phyloP scores from a whole-genome alignment of 2,329 filamentous ascomycete species.

The Didymella lethalis region DNA sequence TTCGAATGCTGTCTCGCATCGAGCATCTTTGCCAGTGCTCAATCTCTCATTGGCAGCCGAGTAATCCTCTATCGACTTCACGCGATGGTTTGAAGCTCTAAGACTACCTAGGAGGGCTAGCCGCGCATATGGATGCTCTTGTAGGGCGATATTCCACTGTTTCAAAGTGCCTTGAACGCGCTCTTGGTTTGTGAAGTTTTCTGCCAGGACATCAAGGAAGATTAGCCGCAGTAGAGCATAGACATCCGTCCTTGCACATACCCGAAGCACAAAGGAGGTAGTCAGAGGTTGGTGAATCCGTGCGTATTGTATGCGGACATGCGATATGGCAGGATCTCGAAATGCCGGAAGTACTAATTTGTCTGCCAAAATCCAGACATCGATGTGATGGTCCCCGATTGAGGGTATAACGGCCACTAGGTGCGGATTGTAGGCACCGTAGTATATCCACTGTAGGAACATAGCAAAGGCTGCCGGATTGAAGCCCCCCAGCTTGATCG shows the following conservation, averaged over 20 bases:
- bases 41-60: background rate
- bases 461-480: background rate
- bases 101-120: background rate
- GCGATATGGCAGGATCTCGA: background rate
- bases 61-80: background rate
- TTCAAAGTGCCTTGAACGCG: background rate
- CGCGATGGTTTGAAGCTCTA: background rate
- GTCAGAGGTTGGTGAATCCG: background rate
- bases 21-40: background rate
- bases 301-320: background rate
- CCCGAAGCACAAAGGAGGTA: background rate
- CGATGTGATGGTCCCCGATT: background rate
- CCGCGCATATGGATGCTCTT: background rate
- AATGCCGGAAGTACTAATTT: background rate
- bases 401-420: background rate
- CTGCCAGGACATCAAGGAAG: background rate
- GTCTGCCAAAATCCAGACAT: background rate
- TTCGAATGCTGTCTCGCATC: background rate
- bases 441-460: background rate
- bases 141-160: background rate
- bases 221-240: background rate
- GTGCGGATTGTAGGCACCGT: background rate
- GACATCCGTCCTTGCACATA: background rate
- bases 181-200: background rate
- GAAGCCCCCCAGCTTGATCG: background rate